These are phyloP conservation scores for Fraxinus paxiana DNA, from an alignment of 305 asterid species.

Conservation along the genomic window DNA sequence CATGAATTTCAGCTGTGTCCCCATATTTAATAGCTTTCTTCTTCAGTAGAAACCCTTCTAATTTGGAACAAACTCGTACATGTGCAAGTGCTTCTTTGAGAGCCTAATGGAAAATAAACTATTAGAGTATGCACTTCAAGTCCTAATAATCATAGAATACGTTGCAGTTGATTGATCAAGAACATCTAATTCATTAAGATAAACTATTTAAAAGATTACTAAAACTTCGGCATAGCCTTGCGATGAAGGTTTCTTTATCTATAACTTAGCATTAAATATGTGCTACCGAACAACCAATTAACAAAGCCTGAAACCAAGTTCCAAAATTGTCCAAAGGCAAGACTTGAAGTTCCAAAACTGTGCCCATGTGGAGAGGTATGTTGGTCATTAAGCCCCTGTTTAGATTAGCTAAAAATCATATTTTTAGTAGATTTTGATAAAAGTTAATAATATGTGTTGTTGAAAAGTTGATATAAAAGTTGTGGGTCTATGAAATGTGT, in stretches of 20 bases:
- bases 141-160: slow-evolving; percentile 2
- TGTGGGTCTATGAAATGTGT: not conserved
- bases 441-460: not conserved
- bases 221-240: slow-evolving; percentile 1
- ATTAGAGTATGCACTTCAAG: slow-evolving; percentile 26
- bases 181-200: slow-evolving; percentile 1
- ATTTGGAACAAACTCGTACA: slow-evolving; percentile 77
- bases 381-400: not conserved
- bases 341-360: not conserved
- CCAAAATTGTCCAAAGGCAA: not conserved
- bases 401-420: not conserved
- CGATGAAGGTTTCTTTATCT: not conserved
- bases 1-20: slow-evolving; percentile 77
- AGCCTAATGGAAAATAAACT: slow-evolving; percentile 43
- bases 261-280: slow-evolving; percentile 13
- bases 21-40: slow-evolving; percentile 71
- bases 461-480: not conserved
- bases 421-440: not conserved
- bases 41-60: slow-evolving; percentile 81
- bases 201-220: not conserved
- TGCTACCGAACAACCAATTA: slow-evolving; percentile 1
- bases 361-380: not conserved
- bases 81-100: slow-evolving; percentile 75
- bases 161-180: slow-evolving; percentile 10
- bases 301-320: not conserved